These are phyloP conservation scores for Amesomyces nigricolor DNA, from an alignment of 2,329 filamentous ascomycete species.

Conservation along the genomic window DNA sequence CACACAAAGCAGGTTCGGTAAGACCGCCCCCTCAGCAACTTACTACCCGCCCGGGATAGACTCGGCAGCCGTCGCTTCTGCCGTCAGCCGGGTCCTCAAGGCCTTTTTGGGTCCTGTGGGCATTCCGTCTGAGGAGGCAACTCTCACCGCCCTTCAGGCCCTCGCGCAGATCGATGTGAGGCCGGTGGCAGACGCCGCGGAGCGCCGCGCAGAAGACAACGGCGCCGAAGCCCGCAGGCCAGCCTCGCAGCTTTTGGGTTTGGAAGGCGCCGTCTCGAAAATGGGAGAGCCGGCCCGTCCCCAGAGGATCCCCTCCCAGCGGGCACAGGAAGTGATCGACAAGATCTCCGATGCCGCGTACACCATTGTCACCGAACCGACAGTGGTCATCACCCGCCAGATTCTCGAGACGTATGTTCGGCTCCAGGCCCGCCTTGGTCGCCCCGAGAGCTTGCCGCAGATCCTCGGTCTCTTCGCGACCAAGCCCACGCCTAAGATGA, in stretches of 20 bases:
- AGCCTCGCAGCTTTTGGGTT: slow-evolving; percentile 22
- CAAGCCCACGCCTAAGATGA: slow-evolving; percentile 66
- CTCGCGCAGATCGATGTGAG: slow-evolving; percentile 41
- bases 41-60: slow-evolving; percentile 28
- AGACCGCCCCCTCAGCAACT: background rate
- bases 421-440: slow-evolving; percentile 67
- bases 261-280: slow-evolving; percentile 20
- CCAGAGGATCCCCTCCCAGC: slow-evolving; percentile 7
- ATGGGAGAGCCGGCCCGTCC: slow-evolving; percentile 6
- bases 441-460: slow-evolving; percentile 69
- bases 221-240: slow-evolving; percentile 34
- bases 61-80: slow-evolving; percentile 36
- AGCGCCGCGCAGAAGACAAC: slow-evolving; percentile 35
- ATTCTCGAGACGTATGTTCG: slow-evolving; percentile 70
- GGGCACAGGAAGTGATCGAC: slow-evolving; percentile 39
- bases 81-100: slow-evolving; percentile 39
- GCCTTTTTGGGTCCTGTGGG: slow-evolving; percentile 41
- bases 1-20: slow-evolving; percentile 17
- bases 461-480: slow-evolving; percentile 77
- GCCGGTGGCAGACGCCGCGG: slow-evolving; percentile 32
- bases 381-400: slow-evolving; percentile 71
- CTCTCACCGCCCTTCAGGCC: slow-evolving; percentile 39
- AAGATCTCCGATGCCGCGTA: slow-evolving; percentile 58
- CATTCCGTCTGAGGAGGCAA: slow-evolving; percentile 41
- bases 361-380: slow-evolving; percentile 63